A percentile compares a stretch with the other conserved stretches of the same genome.
Conservation (phyloP, 139 green algal species). For the Micromonas pusilla region DNA sequence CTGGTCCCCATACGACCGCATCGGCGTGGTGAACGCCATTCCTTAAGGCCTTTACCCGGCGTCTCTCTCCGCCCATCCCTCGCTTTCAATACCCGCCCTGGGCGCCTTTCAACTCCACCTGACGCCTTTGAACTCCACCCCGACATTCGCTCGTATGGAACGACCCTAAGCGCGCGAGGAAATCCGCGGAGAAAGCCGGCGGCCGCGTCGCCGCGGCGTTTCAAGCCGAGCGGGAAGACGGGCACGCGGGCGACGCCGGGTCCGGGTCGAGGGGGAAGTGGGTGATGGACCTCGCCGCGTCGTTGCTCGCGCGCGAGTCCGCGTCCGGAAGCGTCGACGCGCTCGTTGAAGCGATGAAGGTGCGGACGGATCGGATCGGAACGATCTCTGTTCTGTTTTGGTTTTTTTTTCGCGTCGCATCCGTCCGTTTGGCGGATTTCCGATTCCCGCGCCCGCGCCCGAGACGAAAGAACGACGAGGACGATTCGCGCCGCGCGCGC, state of each 20-base stretch:
- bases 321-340: background rate
- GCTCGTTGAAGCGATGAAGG: slow-evolving; percentile 11
- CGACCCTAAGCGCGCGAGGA: too few relatives aligned
- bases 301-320: background rate
- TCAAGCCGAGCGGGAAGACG: background rate
- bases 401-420: background rate
- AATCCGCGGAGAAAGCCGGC: background rate
- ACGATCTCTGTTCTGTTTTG: background rate
- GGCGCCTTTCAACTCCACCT: too few relatives aligned
- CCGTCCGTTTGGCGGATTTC: background rate
- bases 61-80: too few relatives aligned
- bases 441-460: background rate
- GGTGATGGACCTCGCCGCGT: background rate
- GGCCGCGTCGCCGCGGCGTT: background rate
- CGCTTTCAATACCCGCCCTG: too few relatives aligned
- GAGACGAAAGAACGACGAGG: too few relatives aligned
- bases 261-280: background rate
- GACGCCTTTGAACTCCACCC: too few relatives aligned
- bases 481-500: too few relatives aligned
- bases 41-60: too few relatives aligned
- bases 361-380: too few relatives aligned
- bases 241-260: background rate
- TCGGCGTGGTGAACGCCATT: too few relatives aligned
- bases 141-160: too few relatives aligned
- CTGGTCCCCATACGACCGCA: too few relatives aligned